Percentiles rank a stretch among this genome's conserved stretches.
These are phyloP conservation scores for Clitopilus hobsonii DNA, from an alignment of 768 basidiomycete species.

Conservation along the genomic window DNA sequence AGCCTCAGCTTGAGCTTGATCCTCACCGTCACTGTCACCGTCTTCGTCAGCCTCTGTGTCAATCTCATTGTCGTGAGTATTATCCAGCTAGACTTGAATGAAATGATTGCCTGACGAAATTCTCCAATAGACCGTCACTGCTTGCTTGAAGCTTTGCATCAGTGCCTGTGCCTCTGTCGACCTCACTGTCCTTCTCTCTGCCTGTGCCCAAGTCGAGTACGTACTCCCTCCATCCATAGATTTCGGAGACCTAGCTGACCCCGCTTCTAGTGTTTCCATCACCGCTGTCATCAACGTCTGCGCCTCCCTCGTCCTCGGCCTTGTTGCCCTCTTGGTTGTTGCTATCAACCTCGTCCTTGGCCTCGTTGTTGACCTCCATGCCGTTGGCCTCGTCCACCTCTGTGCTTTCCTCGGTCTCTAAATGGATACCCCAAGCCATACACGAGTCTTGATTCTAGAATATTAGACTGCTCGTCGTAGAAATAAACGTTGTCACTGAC, in stretches of 20 bases:
- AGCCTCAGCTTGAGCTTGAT: background rate
- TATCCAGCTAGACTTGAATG: background rate
- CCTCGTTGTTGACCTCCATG: background rate
- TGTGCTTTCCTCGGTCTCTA: background rate
- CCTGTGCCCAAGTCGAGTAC: background rate
- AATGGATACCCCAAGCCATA: background rate
- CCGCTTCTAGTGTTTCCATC: background rate
- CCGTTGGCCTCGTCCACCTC: background rate
- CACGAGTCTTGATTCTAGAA: too few relatives aligned
- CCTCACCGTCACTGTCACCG: background rate
- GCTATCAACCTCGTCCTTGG: background rate
- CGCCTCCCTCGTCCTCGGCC: background rate
- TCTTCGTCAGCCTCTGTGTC: background rate
- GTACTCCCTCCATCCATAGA: background rate
- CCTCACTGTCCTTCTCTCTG: background rate
- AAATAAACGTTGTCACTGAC: too few relatives aligned
- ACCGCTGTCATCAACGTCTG: background rate
- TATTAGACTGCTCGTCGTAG: too few relatives aligned
- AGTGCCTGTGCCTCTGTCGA: background rate
- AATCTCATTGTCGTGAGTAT: background rate
- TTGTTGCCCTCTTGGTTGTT: background rate
- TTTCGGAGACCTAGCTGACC: background rate
- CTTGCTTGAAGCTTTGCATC: background rate
- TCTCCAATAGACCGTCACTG: background rate
- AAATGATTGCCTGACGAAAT: background rate